These are phyloP conservation scores for Avicennia marina DNA, from an alignment of 257 asterid genomes.

Conservation along the genomic window DNA sequence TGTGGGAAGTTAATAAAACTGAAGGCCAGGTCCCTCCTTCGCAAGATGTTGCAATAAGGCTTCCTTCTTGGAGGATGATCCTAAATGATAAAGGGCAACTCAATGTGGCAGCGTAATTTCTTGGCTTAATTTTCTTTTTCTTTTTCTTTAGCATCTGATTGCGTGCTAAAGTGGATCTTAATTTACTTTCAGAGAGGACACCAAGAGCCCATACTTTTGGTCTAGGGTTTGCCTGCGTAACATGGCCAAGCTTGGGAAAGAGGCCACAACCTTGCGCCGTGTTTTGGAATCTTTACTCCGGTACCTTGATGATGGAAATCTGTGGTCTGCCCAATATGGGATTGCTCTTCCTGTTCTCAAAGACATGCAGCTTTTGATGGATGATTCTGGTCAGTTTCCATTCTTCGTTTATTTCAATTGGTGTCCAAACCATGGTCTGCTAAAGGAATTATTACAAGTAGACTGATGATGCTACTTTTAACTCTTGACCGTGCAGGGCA, in stretches of 20 bases:
- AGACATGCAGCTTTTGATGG: slow-evolving; percentile 91
- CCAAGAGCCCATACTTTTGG: slow-evolving; percentile 82
- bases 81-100: slow-evolving; percentile 77
- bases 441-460: neutral
- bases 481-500: slow-evolving; percentile 52
- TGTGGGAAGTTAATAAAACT: slow-evolving; percentile 57
- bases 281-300: slow-evolving; percentile 92
- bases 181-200: slow-evolving; percentile 57
- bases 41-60: slow-evolving; percentile 37
- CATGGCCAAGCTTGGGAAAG: slow-evolving; percentile 97
- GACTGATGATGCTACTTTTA: neutral
- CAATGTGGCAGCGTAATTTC: slow-evolving; percentile 61
- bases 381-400: slow-evolving; percentile 63
- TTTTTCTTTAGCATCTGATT: neutral
- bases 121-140: slow-evolving; percentile 18
- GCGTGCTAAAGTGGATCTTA: slow-evolving; percentile 12
- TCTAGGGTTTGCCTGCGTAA: slow-evolving; percentile 79
- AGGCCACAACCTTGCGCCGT: slow-evolving; percentile 95
- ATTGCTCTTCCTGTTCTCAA: slow-evolving; percentile 83
- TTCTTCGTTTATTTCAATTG: slow-evolving; percentile 3
- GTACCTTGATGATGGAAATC: slow-evolving; percentile 70
- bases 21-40: slow-evolving; percentile 56
- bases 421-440: neutral
- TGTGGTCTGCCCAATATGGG: slow-evolving; percentile 66
- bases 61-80: slow-evolving; percentile 71